Evolutionary conservation across 2,329 filamentous ascomycete species (phyloP).

Genomic region (Tolypocladium inflatum): DNA sequence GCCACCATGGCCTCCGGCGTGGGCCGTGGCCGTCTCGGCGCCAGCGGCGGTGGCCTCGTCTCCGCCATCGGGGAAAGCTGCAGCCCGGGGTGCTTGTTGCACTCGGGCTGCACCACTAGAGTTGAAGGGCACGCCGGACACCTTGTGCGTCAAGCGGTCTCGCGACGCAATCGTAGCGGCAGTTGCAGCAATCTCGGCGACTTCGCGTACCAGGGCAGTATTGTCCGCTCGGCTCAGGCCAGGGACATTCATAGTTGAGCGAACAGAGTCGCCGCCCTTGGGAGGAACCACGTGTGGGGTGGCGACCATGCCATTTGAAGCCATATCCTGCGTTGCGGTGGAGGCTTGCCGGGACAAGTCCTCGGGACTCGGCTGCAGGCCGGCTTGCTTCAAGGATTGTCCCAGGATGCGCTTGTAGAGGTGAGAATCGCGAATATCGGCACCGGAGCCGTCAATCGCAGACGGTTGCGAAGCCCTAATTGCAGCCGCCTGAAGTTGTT

Average conservation of each 20-base stretch:
- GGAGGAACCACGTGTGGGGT: constrained; percentile 72
- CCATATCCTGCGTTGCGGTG: constrained; percentile 17
- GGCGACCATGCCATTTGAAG: constrained; percentile 33
- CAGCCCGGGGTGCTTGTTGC: constrained; percentile 23
- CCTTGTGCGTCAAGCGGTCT: constrained; percentile 43
- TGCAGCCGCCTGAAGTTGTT: constrained; percentile 27
- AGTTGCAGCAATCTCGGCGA: constrained; percentile 88
- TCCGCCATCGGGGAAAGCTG: constrained; percentile 34
- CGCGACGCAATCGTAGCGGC: constrained; percentile 80
- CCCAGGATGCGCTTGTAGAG: constrained; percentile 90
- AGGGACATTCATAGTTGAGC: constrained; percentile 44
- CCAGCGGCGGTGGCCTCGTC: constrained; percentile 25
- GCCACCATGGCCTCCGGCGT: constrained; percentile 47
- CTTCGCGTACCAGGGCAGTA: constrained; percentile 69
- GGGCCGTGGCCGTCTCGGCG: constrained; percentile 22
- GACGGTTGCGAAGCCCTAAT: constrained; percentile 26
- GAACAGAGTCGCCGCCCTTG: constrained; percentile 40
- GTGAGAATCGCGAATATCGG: constrained; percentile 76
- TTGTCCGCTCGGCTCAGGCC: constrained; percentile 78
- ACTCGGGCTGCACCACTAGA: constrained; percentile 10
- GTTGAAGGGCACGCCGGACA: constrained; percentile 18
- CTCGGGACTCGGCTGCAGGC: constrained; percentile 48
- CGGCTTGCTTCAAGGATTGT: constrained; percentile 79
- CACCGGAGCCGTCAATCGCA: constrained; percentile 37
- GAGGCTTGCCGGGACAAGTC: constrained; percentile 31